Evolutionary conservation across 805 yeast species (phyloP), one percentile per base, ranked within the genome.

Genomic region (Kodamaea kaohsiungensis): DNA sequence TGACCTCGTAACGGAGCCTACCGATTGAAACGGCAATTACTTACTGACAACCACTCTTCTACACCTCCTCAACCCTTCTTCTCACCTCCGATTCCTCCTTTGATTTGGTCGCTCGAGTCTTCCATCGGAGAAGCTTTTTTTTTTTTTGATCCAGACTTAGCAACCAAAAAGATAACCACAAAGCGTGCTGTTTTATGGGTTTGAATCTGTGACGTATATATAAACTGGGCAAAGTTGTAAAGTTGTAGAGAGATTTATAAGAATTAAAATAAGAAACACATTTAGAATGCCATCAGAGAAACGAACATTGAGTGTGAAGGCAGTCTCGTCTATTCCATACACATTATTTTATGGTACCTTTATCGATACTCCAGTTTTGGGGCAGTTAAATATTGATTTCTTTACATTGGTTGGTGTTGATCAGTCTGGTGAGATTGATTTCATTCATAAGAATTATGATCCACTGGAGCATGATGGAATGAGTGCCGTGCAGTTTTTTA

Each of bases 281-380:
- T 9, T 16, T 2, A 40, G 6, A 16, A 43, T 43, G 47, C 47
- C 47, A 12, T 43, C 47, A 9, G 16, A 25, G 12, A 16, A 17
- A 17, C 18, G 7, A 18, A 4, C 43, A 22, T 5, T 50, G 12
- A 39, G 43, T 9, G 52, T 38, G 16, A 51, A 48, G 45, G 58
- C 61, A 1, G 35, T 18, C 10, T 16, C 40, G n/a, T 7, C 49
- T 5, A 48, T 54, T n/a, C 56, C 55, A 5, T 74, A 73, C 61
- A 77, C 81, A 0, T 73, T 86, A 2, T 87, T 81, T 68, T 78
- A 77, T 59, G 96, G 96, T 4, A 85, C 91, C 0, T 78, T 89
- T 55, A 80, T 87, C 9, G 95, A 90, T 66, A 85, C 93, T 0
- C 91, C 95, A 1, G 57, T 49, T 1, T 65, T 88, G 15, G 86